A percentile compares a stretch with the other conserved stretches of the same genome.
phyloP scores from a whole-genome alignment of 495 filamentous ascomycete genomes.

The Neurospora cerealis region DNA sequence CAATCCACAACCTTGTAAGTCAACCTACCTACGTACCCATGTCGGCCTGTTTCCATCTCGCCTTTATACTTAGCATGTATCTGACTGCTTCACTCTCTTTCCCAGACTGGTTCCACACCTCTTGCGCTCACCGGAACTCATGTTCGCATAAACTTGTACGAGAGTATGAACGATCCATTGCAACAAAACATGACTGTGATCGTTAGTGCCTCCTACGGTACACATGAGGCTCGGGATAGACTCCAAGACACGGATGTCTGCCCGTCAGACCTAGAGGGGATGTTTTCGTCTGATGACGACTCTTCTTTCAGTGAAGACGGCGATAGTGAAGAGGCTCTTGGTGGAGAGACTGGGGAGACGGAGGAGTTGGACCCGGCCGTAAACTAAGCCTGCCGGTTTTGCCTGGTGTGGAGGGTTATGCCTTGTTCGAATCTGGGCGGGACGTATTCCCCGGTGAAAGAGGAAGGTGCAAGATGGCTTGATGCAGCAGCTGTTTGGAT shows the following conservation, averaged over 20 bases:
- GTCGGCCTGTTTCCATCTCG: background rate
- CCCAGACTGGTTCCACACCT: background rate
- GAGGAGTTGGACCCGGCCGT: background rate
- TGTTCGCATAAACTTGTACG: background rate
- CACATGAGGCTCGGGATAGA: background rate
- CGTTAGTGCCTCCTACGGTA: background rate
- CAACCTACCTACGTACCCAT: background rate
- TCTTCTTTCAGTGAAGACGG: background rate
- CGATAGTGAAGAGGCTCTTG: background rate
- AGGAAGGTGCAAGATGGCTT: background rate
- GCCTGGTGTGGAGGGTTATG: background rate
- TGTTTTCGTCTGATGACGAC: background rate
- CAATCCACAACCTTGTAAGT: background rate
- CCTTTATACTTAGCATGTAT: background rate
- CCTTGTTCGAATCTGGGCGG: background rate
- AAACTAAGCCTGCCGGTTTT: background rate
- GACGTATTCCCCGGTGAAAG: background rate
- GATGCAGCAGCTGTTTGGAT: background rate
- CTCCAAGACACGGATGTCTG: background rate
- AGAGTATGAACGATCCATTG: background rate
- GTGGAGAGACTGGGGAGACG: background rate
- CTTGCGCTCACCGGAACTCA: background rate
- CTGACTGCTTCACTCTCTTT: background rate
- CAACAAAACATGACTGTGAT: background rate
- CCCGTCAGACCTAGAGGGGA: background rate